Evolutionary conservation across 768 basidiomycete genomes (phyloP).

Genomic region (Clavaria fumosa): DNA sequence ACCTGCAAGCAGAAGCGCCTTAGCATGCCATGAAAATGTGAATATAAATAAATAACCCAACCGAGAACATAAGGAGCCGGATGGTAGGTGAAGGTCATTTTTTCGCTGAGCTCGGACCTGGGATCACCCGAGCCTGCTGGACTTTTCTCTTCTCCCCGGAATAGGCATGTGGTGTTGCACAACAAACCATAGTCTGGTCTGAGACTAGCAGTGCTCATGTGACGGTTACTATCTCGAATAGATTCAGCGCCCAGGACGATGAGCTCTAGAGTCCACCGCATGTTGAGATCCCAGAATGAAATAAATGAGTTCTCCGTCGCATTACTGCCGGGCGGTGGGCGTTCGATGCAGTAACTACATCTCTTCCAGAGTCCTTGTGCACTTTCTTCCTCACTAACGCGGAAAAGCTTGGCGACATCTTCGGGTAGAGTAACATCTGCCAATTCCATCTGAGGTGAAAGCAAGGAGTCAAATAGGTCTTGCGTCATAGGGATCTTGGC

Average conservation of each 20-base stretch:
- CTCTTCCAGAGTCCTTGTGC: not conserved
- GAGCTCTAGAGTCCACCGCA: conserved; percentile 12
- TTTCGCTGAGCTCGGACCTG: conserved; percentile 10
- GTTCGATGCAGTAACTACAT: too few relatives aligned
- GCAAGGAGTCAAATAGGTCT: not conserved
- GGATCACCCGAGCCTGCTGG: conserved; percentile 10
- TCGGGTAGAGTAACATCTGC: not conserved
- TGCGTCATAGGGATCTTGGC: not conserved
- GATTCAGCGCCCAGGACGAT: conserved; percentile 10
- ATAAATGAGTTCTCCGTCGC: conserved; percentile 10
- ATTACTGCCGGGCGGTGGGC: not conserved
- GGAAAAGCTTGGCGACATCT: conserved; percentile 1
- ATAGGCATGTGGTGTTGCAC: conserved; percentile 10
- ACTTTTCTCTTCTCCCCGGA: conserved; percentile 16
- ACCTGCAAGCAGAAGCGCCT: conserved; percentile 11
- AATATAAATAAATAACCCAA: conserved; percentile 4
- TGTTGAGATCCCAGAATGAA: conserved; percentile 15
- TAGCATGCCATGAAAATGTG: not conserved
- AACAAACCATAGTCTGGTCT: conserved; percentile 14
- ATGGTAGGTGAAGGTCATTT: conserved; percentile 14
- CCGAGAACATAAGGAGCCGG: conserved; percentile 15
- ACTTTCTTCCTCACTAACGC: not conserved
- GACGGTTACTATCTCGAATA: conserved; percentile 12
- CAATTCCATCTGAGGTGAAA: not conserved
- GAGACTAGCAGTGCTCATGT: conserved; percentile 9